These are phyloP conservation scores for Antitrichia curtipendula DNA, from an alignment of 225 moss, liverwort and hornwort species.

Conservation along the genomic window DNA sequence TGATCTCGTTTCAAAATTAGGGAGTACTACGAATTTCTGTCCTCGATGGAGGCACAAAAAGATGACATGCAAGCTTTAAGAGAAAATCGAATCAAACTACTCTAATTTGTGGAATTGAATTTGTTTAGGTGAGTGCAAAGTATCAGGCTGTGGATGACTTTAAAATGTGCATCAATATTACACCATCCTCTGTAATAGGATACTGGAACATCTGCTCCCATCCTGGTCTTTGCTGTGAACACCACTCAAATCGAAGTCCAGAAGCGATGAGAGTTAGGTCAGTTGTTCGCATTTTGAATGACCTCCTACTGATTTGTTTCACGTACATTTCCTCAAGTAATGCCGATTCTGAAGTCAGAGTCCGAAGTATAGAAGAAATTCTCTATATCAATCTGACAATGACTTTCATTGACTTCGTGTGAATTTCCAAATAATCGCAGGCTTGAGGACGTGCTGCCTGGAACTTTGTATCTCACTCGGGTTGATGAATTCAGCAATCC, in stretches of 20 bases:
- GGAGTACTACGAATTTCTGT: neutral
- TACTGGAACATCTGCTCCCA: slow-evolving; percentile 27
- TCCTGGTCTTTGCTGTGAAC: slow-evolving; percentile 5
- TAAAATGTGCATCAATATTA: neutral
- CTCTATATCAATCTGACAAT: neutral
- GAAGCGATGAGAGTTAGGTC: slow-evolving; percentile 10
- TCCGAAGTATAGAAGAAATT: neutral
- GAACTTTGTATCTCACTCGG: slow-evolving; percentile 6
- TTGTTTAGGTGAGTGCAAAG: slow-evolving; percentile 11
- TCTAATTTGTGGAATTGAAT: neutral
- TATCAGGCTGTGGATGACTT: neutral
- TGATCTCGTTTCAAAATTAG: neutral
- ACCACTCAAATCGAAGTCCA: neutral
- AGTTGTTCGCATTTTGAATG: neutral
- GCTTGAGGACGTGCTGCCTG: slow-evolving; percentile 16
- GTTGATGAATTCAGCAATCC: slow-evolving; percentile 25
- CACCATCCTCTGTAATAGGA: slow-evolving; percentile 4
- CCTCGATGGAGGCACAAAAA: neutral
- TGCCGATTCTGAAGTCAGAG: neutral
- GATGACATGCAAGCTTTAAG: neutral
- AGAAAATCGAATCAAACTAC: neutral
- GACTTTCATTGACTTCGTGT: neutral
- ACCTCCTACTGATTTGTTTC: neutral
- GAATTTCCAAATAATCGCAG: neutral
- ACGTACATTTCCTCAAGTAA: neutral